Evolutionary conservation across 2,329 filamentous ascomycete species (phyloP).

Genomic region (Colletotrichum australisinense): DNA sequence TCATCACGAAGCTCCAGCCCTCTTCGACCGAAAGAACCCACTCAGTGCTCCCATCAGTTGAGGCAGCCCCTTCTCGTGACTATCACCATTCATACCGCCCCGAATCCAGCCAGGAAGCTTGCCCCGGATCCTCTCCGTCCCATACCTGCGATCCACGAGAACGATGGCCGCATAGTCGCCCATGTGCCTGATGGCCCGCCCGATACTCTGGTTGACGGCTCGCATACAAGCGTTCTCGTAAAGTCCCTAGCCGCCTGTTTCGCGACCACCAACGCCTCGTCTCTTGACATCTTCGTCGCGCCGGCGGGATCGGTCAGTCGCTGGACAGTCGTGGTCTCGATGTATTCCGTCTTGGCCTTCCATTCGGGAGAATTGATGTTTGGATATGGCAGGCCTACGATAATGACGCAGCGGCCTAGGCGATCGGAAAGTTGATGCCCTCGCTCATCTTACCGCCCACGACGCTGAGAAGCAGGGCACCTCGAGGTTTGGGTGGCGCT

Average conservation of each 20-base stretch:
- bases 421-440: constrained; percentile 97
- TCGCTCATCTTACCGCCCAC: constrained; percentile 96
- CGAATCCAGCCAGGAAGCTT: constrained; percentile 94
- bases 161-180: constrained; percentile 92
- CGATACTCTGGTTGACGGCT: constrained; percentile 96
- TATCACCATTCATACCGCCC: constrained; percentile 68
- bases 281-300: constrained; percentile 32
- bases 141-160: constrained; percentile 84
- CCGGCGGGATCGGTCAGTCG: constrained; percentile 47
- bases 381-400: constrained; percentile 93
- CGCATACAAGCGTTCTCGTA: constrained; percentile 98
- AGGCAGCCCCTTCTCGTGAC: constrained; percentile 63
- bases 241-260: constrained; percentile 76
- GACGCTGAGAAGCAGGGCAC: constrained; percentile 87
- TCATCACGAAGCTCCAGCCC: constrained; percentile 38
- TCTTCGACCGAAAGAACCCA: constrained; percentile 69
- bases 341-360: constrained; percentile 90
- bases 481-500: constrained; percentile 50
- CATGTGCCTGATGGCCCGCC: constrained; percentile 87
- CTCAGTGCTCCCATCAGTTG: constrained; percentile 69
- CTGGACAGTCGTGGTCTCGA: constrained; percentile 70
- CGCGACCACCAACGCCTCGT: constrained; percentile 49
- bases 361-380: constrained; percentile 91
- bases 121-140: constrained; percentile 74
- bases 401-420: constrained; percentile 87